These are phyloP conservation scores for Akanthomyces muscarius DNA, from an alignment of 2,329 filamentous ascomycete genomes.

Conservation along the genomic window DNA sequence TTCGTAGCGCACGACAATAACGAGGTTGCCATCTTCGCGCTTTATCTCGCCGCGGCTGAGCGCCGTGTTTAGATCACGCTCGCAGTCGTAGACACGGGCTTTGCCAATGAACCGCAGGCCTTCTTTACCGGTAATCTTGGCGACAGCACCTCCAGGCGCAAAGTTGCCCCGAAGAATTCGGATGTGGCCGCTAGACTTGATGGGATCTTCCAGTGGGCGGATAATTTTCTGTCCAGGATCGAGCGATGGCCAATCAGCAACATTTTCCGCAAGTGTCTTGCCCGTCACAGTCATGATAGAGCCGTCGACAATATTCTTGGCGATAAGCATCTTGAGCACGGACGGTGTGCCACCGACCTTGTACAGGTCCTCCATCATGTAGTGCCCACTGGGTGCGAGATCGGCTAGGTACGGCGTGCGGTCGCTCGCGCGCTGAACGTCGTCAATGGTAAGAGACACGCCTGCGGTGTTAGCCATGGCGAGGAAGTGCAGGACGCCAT, in stretches of 20 bases:
- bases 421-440: slow-evolving; percentile 76
- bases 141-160: slow-evolving; percentile 76
- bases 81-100: slow-evolving; percentile 81
- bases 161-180: slow-evolving; percentile 80
- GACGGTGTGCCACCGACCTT: slow-evolving; percentile 80
- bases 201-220: slow-evolving; percentile 59
- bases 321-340: slow-evolving; percentile 80
- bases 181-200: slow-evolving; percentile 76
- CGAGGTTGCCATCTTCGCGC: slow-evolving; percentile 65
- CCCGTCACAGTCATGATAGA: slow-evolving; percentile 78
- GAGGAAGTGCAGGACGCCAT: slow-evolving; percentile 82
- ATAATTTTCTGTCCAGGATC: slow-evolving; percentile 80
- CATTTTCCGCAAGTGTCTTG: slow-evolving; percentile 77
- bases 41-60: slow-evolving; percentile 63
- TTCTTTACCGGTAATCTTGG: slow-evolving; percentile 92
- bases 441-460: slow-evolving; percentile 72
- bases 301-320: slow-evolving; percentile 71
- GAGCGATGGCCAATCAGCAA: slow-evolving; percentile 70
- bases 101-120: slow-evolving; percentile 71
- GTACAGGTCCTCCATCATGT: slow-evolving; percentile 86
- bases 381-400: slow-evolving; percentile 76
- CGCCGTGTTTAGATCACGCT: slow-evolving; percentile 71
- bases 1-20: slow-evolving; percentile 88
- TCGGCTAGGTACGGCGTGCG: slow-evolving; percentile 84
- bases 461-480: slow-evolving; percentile 86